Conservation (phyloP, 371 early-diverging fungal species). For the Circinella umbellata region DNA sequence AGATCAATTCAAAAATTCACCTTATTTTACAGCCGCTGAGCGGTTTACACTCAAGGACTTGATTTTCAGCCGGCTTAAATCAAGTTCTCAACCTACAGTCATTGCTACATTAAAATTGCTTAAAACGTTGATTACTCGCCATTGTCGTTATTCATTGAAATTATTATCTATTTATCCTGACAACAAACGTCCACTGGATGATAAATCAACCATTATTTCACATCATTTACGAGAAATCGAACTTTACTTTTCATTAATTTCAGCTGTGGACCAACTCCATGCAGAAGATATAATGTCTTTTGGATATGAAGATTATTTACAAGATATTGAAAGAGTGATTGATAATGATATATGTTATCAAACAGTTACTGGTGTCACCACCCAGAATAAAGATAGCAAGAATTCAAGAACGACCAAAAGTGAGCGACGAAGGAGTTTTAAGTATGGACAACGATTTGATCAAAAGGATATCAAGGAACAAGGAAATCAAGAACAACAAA, state of each 20-base stretch:
- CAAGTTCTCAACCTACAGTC: conserved; percentile 75
- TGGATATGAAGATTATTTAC: conserved; percentile 81
- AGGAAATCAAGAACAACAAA: neutral
- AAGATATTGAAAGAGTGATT: conserved; percentile 73
- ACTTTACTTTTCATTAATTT: conserved; percentile 73
- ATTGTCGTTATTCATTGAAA: conserved; percentile 76
- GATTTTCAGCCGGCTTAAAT: conserved; percentile 75
- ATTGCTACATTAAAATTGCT: conserved; percentile 85
- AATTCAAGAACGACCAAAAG: conserved; percentile 30
- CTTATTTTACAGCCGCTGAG: conserved; percentile 71
- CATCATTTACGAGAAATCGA: conserved; percentile 73
- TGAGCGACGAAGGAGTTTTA: conserved; percentile 61
- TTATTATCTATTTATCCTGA: conserved; percentile 73
- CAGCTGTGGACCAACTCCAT: conserved; percentile 61
- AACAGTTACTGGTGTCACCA: conserved; percentile 36
- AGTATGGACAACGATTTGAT: conserved; percentile 60
- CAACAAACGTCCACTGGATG: conserved; percentile 22
- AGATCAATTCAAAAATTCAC: conserved; percentile 81
- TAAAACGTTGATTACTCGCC: conserved; percentile 73
- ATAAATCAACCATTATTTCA: conserved; percentile 43
- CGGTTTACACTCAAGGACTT: conserved; percentile 80
- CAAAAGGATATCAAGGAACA: conserved; percentile 11
- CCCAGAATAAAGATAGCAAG: conserved; percentile 17
- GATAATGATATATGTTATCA: conserved; percentile 69
- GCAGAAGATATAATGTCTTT: conserved; percentile 56